A percentile compares a stretch with the other conserved stretches of the same genome.
Evolutionary conservation across 2,329 filamentous ascomycete species (phyloP).

Genomic region (Colletotrichum gloeosporioides): DNA sequence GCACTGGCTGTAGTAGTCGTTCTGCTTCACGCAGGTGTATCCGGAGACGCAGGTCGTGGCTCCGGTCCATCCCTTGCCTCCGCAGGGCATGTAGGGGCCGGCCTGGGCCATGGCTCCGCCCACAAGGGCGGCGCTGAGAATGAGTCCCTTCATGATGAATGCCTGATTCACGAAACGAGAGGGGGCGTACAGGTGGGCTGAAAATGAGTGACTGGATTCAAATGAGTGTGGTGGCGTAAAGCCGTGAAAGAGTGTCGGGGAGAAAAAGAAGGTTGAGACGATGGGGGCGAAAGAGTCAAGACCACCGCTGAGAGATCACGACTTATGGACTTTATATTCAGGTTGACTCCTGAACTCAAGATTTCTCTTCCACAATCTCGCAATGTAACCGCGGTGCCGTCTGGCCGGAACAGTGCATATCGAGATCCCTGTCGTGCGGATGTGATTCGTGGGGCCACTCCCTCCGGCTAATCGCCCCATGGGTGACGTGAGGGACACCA

Average conservation of each 20-base stretch:
- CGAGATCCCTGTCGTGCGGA: neutral
- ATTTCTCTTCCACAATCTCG: neutral
- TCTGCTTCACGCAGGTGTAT: conserved; percentile 41
- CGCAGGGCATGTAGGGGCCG: conserved; percentile 43
- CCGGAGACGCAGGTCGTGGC: conserved; percentile 46
- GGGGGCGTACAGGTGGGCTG: neutral
- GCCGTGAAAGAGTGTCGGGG: neutral
- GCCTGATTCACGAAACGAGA: neutral
- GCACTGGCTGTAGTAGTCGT: conserved; percentile 50
- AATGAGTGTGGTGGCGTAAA: neutral
- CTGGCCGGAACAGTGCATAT: neutral
- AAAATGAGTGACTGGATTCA: neutral
- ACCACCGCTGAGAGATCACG: fast-evolving
- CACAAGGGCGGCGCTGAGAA: conserved; percentile 1
- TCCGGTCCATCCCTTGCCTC: conserved; percentile 42
- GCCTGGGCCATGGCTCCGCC: conserved; percentile 8
- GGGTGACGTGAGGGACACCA: neutral
- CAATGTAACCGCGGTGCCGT: neutral
- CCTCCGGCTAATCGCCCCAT: neutral
- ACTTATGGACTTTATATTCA: neutral
- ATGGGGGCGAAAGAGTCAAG: neutral
- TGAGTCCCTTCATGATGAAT: conserved; percentile 16
- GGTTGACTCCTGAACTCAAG: neutral
- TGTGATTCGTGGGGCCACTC: conserved; percentile 3
- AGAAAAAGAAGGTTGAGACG: neutral